These are phyloP conservation scores for Didymella keratinophila DNA, from an alignment of 2,329 filamentous ascomycete species.

Conservation along the genomic window DNA sequence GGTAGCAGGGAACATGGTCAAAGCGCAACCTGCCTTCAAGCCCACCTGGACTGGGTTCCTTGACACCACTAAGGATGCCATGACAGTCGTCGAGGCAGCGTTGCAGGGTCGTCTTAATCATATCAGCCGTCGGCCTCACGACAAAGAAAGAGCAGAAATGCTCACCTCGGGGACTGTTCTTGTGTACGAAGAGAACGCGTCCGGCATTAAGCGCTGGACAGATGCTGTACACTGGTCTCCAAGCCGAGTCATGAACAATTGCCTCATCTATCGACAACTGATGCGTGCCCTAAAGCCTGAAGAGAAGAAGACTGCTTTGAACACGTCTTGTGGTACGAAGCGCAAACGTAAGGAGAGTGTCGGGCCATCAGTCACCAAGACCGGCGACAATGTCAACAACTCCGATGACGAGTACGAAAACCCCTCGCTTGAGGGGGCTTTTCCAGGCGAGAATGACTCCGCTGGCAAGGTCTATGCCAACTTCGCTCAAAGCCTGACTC, in stretches of 20 bases:
- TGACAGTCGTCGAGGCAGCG: slow-evolving; percentile 82
- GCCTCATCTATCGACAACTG: slow-evolving; percentile 84
- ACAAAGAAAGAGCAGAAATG: slow-evolving; percentile 77
- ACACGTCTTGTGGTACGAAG: slow-evolving; percentile 48
- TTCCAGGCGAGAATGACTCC: slow-evolving; percentile 36
- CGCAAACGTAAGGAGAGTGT: slow-evolving; percentile 48
- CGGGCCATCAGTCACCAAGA: slow-evolving; percentile 38
- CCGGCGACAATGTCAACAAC: slow-evolving; percentile 40
- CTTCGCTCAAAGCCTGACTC: slow-evolving; percentile 51
- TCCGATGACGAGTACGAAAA: slow-evolving; percentile 49
- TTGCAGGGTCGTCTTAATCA: slow-evolving; percentile 74
- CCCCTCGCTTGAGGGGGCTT: slow-evolving; percentile 29
- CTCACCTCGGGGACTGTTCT: slow-evolving; percentile 88
- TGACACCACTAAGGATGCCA: slow-evolving; percentile 74
- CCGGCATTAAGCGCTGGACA: slow-evolving; percentile 93
- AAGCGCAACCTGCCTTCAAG: slow-evolving; percentile 57
- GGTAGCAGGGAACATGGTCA: slow-evolving; percentile 41
- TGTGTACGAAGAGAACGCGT: slow-evolving; percentile 90
- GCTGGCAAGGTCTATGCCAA: slow-evolving; percentile 47
- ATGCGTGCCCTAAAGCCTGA: slow-evolving; percentile 48
- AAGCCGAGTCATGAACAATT: slow-evolving; percentile 83
- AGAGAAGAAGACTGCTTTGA: slow-evolving; percentile 48
- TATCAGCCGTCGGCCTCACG: slow-evolving; percentile 84
- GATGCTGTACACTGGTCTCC: slow-evolving; percentile 92
- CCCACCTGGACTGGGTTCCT: slow-evolving; percentile 75